A percentile compares a stretch with the other conserved stretches of the same genome.
These are phyloP conservation scores for Neopestalotiopsis sp. DNA, from an alignment of 2,329 filamentous ascomycete genomes.

Conservation along the genomic window DNA sequence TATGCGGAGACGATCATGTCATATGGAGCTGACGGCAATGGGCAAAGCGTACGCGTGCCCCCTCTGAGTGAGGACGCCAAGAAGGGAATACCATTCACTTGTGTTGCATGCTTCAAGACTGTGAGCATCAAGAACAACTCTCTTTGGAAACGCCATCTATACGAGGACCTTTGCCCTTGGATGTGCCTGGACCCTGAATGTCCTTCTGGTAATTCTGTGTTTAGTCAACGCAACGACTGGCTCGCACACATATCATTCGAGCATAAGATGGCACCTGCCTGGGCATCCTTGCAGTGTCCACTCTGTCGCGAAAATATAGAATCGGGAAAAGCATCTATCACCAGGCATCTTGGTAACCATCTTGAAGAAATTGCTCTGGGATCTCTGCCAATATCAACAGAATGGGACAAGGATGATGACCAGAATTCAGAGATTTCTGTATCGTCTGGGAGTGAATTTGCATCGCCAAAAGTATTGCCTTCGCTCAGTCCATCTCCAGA, in stretches of 20 bases:
- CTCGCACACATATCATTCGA: background rate
- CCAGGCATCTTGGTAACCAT: too few species aligned
- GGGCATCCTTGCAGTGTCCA: too few species aligned
- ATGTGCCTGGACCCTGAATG: background rate
- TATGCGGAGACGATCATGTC: conserved; percentile 14
- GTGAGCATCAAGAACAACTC: background rate
- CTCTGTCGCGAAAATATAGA: too few species aligned
- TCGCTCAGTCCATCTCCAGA: too few species aligned
- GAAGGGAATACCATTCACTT: background rate
- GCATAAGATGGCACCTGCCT: background rate
- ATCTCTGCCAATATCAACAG: too few species aligned
- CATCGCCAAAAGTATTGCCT: too few species aligned
- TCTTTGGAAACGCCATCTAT: conserved; percentile 8
- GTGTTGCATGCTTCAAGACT: background rate
- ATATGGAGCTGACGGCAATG: background rate
- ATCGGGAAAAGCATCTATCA: too few species aligned
- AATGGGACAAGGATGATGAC: too few species aligned
- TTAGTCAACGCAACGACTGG: conserved; percentile 6
- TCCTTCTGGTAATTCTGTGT: too few species aligned
- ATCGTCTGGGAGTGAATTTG: too few species aligned
- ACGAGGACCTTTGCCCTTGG: background rate
- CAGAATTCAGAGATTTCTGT: too few species aligned
- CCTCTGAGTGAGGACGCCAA: background rate
- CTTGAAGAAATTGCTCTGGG: too few species aligned
- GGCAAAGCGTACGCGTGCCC: background rate